Evolutionary conservation across 2,329 filamentous ascomycete genomes (phyloP).

Genomic region (Colletotrichum euphorbiae): DNA sequence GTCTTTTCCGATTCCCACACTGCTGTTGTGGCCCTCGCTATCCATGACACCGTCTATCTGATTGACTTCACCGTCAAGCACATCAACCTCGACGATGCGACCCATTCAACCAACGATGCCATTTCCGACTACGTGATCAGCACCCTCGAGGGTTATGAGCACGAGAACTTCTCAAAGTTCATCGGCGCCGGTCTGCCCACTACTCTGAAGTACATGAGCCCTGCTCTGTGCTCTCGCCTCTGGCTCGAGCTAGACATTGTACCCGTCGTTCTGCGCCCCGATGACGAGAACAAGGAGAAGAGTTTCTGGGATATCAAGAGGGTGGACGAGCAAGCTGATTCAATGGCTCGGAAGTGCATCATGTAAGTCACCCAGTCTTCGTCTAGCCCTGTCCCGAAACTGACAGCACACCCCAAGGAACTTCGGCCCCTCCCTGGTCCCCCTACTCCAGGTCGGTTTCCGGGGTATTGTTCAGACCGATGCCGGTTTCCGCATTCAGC

Average conservation of each 20-base stretch:
- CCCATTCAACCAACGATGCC: constrained; percentile 55
- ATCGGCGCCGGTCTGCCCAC: constrained; percentile 77
- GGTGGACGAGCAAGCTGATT: constrained; percentile 86
- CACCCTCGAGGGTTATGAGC: constrained; percentile 69
- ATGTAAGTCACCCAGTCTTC: constrained; percentile 62
- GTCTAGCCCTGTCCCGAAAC: neutral
- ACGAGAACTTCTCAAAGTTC: constrained; percentile 77
- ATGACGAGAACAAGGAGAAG: constrained; percentile 56
- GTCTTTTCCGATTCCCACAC: constrained; percentile 62
- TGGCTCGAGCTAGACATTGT: constrained; percentile 84
- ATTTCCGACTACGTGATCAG: constrained; percentile 71
- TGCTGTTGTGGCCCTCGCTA: constrained; percentile 72
- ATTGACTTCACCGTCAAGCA: constrained; percentile 76
- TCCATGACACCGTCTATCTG: constrained; percentile 80
- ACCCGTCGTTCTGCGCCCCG: constrained; percentile 71
- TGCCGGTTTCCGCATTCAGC: constrained; percentile 70
- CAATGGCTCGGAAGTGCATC: constrained; percentile 82
- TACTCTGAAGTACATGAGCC: constrained; percentile 69
- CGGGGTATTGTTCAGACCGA: constrained; percentile 79
- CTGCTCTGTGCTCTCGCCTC: constrained; percentile 74
- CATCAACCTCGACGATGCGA: constrained; percentile 58
- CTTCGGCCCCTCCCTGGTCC: constrained; percentile 79
- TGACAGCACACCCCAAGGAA: constrained; percentile 57
- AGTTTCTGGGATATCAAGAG: constrained; percentile 65
- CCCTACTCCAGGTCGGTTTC: constrained; percentile 75